A percentile compares a stretch with the other conserved stretches of the same genome.
These are phyloP conservation scores for Skeletonema menzelii DNA, from an alignment of 108 stramenopile genomes.

Conservation along the genomic window DNA sequence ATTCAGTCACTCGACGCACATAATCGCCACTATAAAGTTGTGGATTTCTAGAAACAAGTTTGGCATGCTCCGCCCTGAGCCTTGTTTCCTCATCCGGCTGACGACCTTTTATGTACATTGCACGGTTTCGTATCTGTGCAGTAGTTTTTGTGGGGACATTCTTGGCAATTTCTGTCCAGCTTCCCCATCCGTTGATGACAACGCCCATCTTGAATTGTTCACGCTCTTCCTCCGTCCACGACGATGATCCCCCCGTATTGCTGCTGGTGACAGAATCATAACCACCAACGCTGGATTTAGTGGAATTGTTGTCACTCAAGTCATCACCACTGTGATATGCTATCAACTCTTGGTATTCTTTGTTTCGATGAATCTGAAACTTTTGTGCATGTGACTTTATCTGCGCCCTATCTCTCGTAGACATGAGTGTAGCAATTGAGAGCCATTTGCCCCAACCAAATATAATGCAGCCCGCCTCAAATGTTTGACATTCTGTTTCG, in stretches of 20 bases:
- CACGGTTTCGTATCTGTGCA: constrained; percentile 16
- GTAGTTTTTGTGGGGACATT: constrained; percentile 14
- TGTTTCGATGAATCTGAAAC: constrained; percentile 6
- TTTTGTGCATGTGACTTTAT: constrained; percentile 47
- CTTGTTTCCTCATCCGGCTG: constrained; percentile 6
- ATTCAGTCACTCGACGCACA: neutral
- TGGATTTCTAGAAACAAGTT: constrained; percentile 4
- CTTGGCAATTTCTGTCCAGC: constrained; percentile 8
- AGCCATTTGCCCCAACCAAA: constrained; percentile 37
- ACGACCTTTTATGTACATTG: constrained; percentile 4
- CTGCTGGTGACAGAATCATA: neutral
- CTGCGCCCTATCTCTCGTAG: constrained; percentile 13
- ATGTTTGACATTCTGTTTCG: neutral
- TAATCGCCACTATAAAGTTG: neutral
- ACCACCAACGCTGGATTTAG: neutral
- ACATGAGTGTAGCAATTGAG: constrained; percentile 2
- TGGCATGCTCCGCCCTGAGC: constrained; percentile 4
- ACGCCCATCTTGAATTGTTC: constrained; percentile 14
- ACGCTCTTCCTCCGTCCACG: constrained; percentile 21
- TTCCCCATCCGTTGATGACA: constrained; percentile 5
- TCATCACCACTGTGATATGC: neutral
- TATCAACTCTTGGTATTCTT: neutral
- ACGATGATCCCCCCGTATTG: neutral
- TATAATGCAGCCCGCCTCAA: constrained; percentile 16
- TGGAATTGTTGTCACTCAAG: neutral